Evolutionary conservation across 352 stramenopile species (phyloP).

Genomic region (Globisporangium polare): DNA sequence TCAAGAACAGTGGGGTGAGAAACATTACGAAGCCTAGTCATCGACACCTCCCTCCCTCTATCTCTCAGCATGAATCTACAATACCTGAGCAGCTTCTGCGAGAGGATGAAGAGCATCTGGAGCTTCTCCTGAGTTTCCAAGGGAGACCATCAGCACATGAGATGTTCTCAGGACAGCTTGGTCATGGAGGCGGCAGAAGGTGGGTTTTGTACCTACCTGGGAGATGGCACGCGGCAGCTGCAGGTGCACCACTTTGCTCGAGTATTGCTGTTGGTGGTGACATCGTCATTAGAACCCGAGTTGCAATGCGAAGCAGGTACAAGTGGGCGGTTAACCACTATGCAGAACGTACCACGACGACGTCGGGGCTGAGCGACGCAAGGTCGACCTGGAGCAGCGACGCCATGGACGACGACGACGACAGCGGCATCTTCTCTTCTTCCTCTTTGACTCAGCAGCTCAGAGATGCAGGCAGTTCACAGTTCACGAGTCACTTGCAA

Average conservation of each 20-base stretch:
- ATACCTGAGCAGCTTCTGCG: constrained; percentile 32
- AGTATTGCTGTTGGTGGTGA: constrained; percentile 19
- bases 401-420: constrained; percentile 22
- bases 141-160: too few relatives aligned
- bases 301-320: background rate
- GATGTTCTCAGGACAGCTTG: background rate
- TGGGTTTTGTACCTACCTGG: constrained; percentile 4
- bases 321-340: background rate
- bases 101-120: constrained; percentile 35
- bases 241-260: constrained; percentile 21
- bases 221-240: constrained; percentile 16
- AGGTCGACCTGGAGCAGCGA: constrained; percentile 31
- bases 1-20: background rate
- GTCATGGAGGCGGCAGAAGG: background rate
- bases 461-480: too few relatives aligned
- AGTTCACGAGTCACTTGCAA: too few relatives aligned
- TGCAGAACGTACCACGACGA: constrained; percentile 15
- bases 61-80: too few relatives aligned
- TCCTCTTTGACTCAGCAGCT: background rate
- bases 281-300: background rate
- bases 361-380: constrained; percentile 17
- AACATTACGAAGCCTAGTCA: too few relatives aligned
- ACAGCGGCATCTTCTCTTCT: constrained; percentile 5
- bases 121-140: constrained; percentile 25
- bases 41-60: too few relatives aligned